phyloP scores from a whole-genome alignment of 768 basidiomycete species.

The Xerocomellus chrysenteron region DNA sequence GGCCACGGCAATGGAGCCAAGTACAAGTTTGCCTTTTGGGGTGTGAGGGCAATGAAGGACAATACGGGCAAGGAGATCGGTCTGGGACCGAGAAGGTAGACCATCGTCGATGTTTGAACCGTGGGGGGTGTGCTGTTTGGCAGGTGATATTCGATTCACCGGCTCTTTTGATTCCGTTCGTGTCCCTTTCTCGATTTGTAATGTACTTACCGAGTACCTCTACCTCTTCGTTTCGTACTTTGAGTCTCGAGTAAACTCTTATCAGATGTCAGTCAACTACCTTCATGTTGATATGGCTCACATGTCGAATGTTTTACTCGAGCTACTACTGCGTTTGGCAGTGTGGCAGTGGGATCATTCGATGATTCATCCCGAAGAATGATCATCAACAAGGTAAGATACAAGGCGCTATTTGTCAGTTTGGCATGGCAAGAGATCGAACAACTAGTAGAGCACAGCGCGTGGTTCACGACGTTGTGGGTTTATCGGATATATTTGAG shows the following conservation, averaged over 20 bases:
- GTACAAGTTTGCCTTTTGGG: conserved; percentile 37
- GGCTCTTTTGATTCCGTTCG: neutral
- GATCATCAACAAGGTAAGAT: no score
- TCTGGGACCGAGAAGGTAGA: conserved; percentile 26
- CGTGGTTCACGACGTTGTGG: conserved; percentile 39
- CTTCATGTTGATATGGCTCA: neutral
- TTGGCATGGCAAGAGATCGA: no score
- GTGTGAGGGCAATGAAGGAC: conserved; percentile 36
- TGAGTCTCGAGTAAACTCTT: neutral
- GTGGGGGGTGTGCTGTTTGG: neutral
- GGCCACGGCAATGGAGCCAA: conserved; percentile 36
- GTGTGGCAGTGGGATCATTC: no score
- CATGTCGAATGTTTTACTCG: no score
- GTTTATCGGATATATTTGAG: conserved; percentile 44
- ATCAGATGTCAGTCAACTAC: neutral
- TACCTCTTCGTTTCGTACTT: neutral
- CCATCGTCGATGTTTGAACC: neutral
- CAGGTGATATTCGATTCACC: neutral
- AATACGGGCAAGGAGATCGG: conserved; percentile 36
- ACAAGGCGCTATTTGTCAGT: no score
- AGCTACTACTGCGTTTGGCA: no score
- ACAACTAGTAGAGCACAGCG: neutral
- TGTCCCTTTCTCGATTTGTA: conserved; percentile 7
- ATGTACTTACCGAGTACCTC: neutral
- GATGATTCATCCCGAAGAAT: no score